phyloP scores from a whole-genome alignment of 2,329 filamentous ascomycete species.

The Colletotrichum tropicale region DNA sequence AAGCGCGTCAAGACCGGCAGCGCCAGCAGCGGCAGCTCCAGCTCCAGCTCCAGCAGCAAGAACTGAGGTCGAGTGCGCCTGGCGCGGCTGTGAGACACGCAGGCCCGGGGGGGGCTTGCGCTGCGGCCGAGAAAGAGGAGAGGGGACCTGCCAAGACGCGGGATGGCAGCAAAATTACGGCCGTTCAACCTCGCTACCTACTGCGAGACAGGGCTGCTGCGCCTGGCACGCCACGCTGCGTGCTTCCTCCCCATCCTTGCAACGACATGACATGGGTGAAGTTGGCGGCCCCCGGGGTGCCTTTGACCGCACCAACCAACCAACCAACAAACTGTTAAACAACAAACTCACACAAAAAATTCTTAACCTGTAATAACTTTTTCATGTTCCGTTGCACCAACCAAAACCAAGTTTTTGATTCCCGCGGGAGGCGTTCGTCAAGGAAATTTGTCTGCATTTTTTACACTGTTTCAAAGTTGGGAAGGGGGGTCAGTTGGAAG shows the following conservation, averaged over 20 bases:
- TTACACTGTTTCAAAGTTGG: not conserved
- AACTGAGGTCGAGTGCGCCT: not conserved
- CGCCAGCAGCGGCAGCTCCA: constrained; percentile 1
- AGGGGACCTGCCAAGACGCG: not conserved
- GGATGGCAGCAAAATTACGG: not conserved
- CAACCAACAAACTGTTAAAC: not conserved
- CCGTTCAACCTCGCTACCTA: not conserved
- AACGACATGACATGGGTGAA: not conserved
- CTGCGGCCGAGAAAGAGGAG: constrained; percentile 18
- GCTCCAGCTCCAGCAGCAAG: constrained; percentile 9
- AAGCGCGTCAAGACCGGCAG: constrained; percentile 20
- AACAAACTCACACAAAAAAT: not conserved
- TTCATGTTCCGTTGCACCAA: constrained; percentile 1
- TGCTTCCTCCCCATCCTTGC: not conserved
- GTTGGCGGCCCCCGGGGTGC: not conserved
- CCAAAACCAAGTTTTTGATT: not conserved
- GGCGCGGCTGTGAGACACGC: constrained; percentile 1
- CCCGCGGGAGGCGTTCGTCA: not conserved
- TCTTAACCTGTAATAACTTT: constrained; percentile 12
- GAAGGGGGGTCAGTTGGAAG: not conserved
- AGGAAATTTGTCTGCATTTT: constrained; percentile 4
- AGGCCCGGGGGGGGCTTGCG: not conserved
- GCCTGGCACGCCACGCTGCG: not conserved
- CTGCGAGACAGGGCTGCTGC: not conserved
- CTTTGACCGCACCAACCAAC: not conserved